Evolutionary conservation across 257 asterid species (phyloP), one percentile per base, ranked within the genome.

Genomic region (Paraleonurus japonicus): DNA sequence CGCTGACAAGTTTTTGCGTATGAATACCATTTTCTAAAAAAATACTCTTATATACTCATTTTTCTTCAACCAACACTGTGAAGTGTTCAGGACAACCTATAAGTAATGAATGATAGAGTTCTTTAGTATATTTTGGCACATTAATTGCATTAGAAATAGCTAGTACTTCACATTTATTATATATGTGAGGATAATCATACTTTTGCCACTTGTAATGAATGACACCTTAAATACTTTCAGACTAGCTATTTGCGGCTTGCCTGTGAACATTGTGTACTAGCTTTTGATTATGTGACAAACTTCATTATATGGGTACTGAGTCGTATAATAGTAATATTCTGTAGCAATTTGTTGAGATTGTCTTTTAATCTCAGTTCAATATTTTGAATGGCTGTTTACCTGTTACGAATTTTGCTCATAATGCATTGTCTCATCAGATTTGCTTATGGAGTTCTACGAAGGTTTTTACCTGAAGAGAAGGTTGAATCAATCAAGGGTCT

Each of bases 401-500:
- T 71, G 17, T n/a, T 20, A 15, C 62, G 12, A 4, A 37, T 48
- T 30, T 53, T 43, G 15, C 63, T 66, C 23, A 37, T 37, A 17
- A 41, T 53, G 5, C 13, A 24, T 10, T n/a, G 48, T 32, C 43
- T 23, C 76, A 22, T 24, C 85, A 93, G 98, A 47, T 88, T 85
- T 80, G 98, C 80, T 47, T 92, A 77, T 72, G 83, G 88, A 48
- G 85, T 77, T 53, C 82, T 95, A 7, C 67, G 94, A 80, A 89
- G 97, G 84, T 89, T 92, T 82, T 75, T 92, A 53, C 92, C 98
- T 23, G 99, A 89, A 75, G 96, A 88, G 4, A 92, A 87, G 75
- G 99, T 90, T 33, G 95, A 92, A 70, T 95, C 98, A 32, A 83
- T 95, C 33, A 85, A 84, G 79, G 99, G 99, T 53, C 88, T 95